Conservation (phyloP, 768 basidiomycete species). For the Podaxis sp. region DNA sequence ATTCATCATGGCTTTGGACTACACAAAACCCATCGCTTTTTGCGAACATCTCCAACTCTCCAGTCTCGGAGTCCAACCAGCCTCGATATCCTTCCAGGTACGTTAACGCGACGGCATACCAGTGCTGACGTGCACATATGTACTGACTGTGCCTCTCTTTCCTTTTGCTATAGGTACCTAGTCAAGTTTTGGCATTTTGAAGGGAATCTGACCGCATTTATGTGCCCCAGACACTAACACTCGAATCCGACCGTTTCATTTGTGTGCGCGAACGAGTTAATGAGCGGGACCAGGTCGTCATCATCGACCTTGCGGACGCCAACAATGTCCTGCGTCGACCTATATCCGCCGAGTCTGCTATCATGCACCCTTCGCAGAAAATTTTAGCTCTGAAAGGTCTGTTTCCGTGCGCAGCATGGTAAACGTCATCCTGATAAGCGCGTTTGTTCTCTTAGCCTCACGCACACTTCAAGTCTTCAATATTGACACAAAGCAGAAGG, state of each 20-base stretch:
- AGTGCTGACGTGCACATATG: slow-evolving; percentile 32
- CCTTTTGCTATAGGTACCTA: slow-evolving; percentile 27
- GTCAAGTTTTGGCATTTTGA: not conserved
- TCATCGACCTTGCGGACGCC: slow-evolving; percentile 95
- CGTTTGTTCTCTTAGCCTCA: slow-evolving; percentile 54
- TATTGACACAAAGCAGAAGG: slow-evolving; percentile 96
- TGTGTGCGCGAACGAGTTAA: slow-evolving; percentile 95
- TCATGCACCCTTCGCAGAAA: slow-evolving; percentile 97
- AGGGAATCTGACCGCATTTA: not conserved
- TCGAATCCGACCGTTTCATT: slow-evolving; percentile 98
- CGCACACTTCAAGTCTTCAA: slow-evolving; percentile 98
- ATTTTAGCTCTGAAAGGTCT: slow-evolving; percentile 92
- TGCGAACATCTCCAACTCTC: slow-evolving; percentile 93
- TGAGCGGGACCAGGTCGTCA: slow-evolving; percentile 97
- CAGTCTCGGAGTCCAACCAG: slow-evolving; percentile 92
- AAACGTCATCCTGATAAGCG: not conserved
- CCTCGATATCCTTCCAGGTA: slow-evolving; percentile 96
- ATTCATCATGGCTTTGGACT: slow-evolving; percentile 43
- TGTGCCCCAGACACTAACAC: slow-evolving; percentile 70
- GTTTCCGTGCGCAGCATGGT: slow-evolving; percentile 18
- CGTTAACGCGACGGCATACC: slow-evolving; percentile 35
- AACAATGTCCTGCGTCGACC: slow-evolving; percentile 96
- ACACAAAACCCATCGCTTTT: slow-evolving; percentile 80
- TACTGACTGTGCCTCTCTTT: slow-evolving; percentile 20
- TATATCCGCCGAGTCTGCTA: slow-evolving; percentile 97